Base-by-base conservation (phyloP, 2,329 filamentous ascomycete species). In the Hymenoscyphus repandus region DNA sequence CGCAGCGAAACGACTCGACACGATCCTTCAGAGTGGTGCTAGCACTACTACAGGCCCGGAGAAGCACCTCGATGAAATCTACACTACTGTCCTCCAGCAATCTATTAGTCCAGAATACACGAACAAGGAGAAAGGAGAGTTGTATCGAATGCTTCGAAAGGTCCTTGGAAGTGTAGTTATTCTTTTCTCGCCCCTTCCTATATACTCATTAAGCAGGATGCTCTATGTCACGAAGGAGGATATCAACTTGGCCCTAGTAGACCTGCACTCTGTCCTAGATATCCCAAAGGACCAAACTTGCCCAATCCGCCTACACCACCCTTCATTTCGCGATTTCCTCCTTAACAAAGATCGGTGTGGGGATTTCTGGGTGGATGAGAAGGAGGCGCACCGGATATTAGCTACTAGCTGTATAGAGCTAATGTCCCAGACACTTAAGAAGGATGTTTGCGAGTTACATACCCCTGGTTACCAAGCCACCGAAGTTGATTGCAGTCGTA, bases 251-350 rank as follows among this genome's bases (percentile, higher is more conserved):
- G 45, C 53, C 20, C 22, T 55, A 22, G 34, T 47, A 5, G 37
- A 47, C 11, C 48, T 56, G n/a, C n/a, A 71, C 44, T 59, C 67
- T 54, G 55, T 68, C 39, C 47, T 68, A 34, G 43, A 51, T 27
- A 45, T 65, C 13, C 37, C 66, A 10, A 49, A 59, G 15, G 49
- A 54, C 7, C 15, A 58, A 0, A 53, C 57, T 46, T n/a, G 22
- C 5, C 51, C 40, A 15, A 22, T 56, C 37, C 40, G 47, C 20
- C 49, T 54, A 6, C 45, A 44, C 32, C 49, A 54, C 40, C 54
- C 49, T 34, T 54, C 49, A n/a, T 54, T 54, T 34, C 48, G 52
- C 30, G 52, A 54, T 43, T 51, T 54, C 41, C 49, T 54, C 17
- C 44, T 54, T 18, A 42, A 45, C 20, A 44, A 51, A 37, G 22